These are phyloP conservation scores for Boehmeria nivea DNA, from an alignment of 306 rosid genomes.

Conservation along the genomic window DNA sequence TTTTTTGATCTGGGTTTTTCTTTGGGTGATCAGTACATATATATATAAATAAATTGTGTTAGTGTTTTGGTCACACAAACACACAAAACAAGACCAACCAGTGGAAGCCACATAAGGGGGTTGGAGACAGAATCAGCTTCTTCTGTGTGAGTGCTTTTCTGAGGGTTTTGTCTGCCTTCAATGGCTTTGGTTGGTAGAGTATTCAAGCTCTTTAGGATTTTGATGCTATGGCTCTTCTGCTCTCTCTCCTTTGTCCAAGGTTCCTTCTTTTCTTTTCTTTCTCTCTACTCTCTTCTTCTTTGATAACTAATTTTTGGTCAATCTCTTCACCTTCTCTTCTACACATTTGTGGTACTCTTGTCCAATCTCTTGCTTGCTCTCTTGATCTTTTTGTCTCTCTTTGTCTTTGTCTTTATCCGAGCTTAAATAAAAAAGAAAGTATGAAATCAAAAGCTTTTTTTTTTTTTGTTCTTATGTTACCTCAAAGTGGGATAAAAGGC, in stretches of 20 bases:
- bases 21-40: background rate
- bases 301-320: too few relatives aligned
- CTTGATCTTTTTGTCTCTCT: background rate
- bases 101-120: conserved; percentile 57
- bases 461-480: too few relatives aligned
- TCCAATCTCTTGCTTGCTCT: background rate
- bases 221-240: conserved; percentile 31
- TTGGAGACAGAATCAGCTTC: conserved; percentile 31
- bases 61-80: conserved; percentile 16
- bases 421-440: background rate
- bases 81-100: conserved; percentile 85
- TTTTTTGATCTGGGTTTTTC: background rate
- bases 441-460: background rate
- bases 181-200: conserved; percentile 53
- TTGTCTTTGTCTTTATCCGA: background rate
- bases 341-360: too few relatives aligned
- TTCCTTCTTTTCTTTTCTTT: conserved; percentile 12
- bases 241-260: conserved; percentile 50
- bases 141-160: conserved; percentile 43
- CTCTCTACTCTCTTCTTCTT: background rate
- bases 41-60: conserved; percentile 26
- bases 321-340: too few relatives aligned
- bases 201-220: conserved; percentile 42
- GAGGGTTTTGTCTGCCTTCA: conserved; percentile 31
- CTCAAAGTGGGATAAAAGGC: too few relatives aligned